Percentiles rank a stretch among this genome's conserved stretches.
These are phyloP conservation scores for Pseudogymnoascus sp. DNA, from an alignment of 2,329 filamentous ascomycete genomes.

Conservation along the genomic window DNA sequence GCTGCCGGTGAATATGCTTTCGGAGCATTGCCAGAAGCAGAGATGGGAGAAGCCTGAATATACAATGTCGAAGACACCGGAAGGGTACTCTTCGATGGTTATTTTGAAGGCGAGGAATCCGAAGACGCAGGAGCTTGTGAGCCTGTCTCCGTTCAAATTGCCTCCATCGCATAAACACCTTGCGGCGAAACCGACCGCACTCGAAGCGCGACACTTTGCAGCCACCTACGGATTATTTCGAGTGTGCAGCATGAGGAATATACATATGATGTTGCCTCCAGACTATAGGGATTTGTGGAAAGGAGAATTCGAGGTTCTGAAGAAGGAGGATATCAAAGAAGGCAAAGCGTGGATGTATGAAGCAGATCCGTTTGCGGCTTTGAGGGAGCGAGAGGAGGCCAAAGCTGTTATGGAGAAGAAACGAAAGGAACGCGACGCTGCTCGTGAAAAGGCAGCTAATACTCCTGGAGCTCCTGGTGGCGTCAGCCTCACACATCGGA, in stretches of 20 bases:
- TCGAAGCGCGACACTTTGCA: conserved; percentile 89
- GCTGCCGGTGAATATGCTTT: conserved; percentile 83
- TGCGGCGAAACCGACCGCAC: conserved; percentile 65
- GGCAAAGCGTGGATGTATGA: conserved; percentile 89
- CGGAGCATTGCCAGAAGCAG: conserved; percentile 91
- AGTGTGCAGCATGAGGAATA: conserved; percentile 90
- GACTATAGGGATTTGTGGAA: conserved; percentile 89
- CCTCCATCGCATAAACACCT: conserved; percentile 69
- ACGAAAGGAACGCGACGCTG: conserved; percentile 59
- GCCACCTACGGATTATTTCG: conserved; percentile 87
- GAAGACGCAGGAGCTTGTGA: conserved; percentile 72
- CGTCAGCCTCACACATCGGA: conserved; percentile 40
- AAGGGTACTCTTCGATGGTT: conserved; percentile 73
- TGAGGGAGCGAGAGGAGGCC: conserved; percentile 71
- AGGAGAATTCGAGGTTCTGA: conserved; percentile 72
- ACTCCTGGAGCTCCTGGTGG: conserved; percentile 49
- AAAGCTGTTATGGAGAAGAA: conserved; percentile 72
- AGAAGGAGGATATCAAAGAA: conserved; percentile 69
- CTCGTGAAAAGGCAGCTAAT: conserved; percentile 59
- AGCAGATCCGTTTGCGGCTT: conserved; percentile 81
- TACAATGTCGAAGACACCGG: conserved; percentile 64
- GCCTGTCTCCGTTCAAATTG: conserved; percentile 73
- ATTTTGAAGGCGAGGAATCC: conserved; percentile 66
- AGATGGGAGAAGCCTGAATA: conserved; percentile 95
- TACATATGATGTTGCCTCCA: conserved; percentile 89